Percentiles rank a stretch among this genome's conserved stretches.
These are phyloP conservation scores for Geotrichum bryndzae DNA, from an alignment of 1,139 yeast genomes.

Conservation along the genomic window DNA sequence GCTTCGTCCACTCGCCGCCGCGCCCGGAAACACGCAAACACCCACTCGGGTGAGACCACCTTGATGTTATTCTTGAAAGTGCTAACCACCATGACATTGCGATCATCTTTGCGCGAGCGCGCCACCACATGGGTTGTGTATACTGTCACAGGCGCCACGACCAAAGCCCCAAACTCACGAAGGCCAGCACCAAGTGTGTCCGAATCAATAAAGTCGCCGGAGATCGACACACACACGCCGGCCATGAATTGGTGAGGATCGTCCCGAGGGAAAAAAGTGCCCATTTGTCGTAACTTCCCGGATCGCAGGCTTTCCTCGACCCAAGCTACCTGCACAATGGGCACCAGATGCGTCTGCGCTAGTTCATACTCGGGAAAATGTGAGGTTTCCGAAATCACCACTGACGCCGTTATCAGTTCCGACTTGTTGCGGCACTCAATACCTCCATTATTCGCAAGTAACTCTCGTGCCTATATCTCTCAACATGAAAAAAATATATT, in stretches of 20 bases:
- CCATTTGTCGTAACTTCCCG: slow-evolving; percentile 35
- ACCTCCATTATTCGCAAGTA: neutral
- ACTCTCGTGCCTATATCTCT: neutral
- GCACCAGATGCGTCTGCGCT: slow-evolving; percentile 53
- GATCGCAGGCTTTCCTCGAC: slow-evolving; percentile 45
- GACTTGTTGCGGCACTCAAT: neutral
- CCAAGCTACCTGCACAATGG: slow-evolving; percentile 66
- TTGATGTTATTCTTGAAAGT: slow-evolving; percentile 34
- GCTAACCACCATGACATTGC: slow-evolving; percentile 29
- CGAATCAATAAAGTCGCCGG: slow-evolving; percentile 56
- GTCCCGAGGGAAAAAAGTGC: neutral
- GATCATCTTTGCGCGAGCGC: slow-evolving; percentile 43
- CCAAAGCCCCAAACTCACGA: slow-evolving; percentile 42
- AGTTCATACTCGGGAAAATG: slow-evolving; percentile 51
- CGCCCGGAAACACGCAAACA: slow-evolving; percentile 56
- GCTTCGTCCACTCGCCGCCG: slow-evolving; percentile 48
- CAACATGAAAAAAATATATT: neutral
- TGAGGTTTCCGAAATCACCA: slow-evolving; percentile 49
- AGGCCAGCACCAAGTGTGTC: slow-evolving; percentile 66
- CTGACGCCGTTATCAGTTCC: slow-evolving; percentile 31
- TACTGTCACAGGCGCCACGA: slow-evolving; percentile 50
- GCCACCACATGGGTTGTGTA: slow-evolving; percentile 76
- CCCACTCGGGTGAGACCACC: slow-evolving; percentile 68
- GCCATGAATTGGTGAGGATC: neutral
- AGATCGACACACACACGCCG: slow-evolving; percentile 45